These are phyloP conservation scores for Chrysoporthe cubensis DNA, from an alignment of 2,329 filamentous ascomycete genomes.

Conservation along the genomic window DNA sequence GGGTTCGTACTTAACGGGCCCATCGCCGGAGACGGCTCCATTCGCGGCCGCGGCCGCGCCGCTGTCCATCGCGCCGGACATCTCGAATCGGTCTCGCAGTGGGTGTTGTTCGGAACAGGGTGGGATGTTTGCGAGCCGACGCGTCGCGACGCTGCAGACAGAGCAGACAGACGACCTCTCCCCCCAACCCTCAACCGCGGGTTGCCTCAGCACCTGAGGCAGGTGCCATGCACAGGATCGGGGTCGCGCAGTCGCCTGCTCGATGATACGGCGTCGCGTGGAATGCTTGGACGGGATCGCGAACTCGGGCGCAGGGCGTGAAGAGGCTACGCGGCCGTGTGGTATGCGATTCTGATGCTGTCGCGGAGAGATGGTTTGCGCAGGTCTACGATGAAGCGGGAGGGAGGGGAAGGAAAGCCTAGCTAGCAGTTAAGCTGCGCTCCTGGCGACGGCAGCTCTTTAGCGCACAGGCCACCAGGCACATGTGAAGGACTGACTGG, in stretches of 20 bases:
- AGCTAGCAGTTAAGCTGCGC: background rate
- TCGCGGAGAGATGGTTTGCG: background rate
- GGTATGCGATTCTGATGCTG: background rate
- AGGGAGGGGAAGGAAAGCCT: background rate
- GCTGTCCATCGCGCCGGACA: conserved; percentile 35
- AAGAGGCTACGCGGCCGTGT: background rate
- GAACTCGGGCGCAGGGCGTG: background rate
- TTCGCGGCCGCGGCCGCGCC: conserved; percentile 25
- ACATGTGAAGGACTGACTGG: background rate
- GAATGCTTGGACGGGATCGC: background rate
- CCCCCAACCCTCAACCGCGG: conserved; percentile 20
- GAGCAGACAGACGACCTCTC: conserved; percentile 1
- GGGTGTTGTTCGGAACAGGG: background rate
- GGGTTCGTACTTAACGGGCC: conserved; percentile 35
- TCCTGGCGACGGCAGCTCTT: background rate
- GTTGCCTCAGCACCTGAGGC: conserved; percentile 18
- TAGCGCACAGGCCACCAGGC: conserved; percentile 1
- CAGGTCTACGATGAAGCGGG: background rate
- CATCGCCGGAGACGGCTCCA: conserved; percentile 21
- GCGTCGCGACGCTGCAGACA: background rate
- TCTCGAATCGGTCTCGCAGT: conserved; percentile 22
- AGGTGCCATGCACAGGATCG: conserved; percentile 26
- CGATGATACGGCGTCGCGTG: conserved; percentile 10
- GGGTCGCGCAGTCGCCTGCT: conserved; percentile 5
- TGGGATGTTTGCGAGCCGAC: background rate